Percentiles rank a stretch among this genome's conserved stretches.
Evolutionary conservation across 345 rosid species (phyloP).

Genomic region (Populus deltoides): DNA sequence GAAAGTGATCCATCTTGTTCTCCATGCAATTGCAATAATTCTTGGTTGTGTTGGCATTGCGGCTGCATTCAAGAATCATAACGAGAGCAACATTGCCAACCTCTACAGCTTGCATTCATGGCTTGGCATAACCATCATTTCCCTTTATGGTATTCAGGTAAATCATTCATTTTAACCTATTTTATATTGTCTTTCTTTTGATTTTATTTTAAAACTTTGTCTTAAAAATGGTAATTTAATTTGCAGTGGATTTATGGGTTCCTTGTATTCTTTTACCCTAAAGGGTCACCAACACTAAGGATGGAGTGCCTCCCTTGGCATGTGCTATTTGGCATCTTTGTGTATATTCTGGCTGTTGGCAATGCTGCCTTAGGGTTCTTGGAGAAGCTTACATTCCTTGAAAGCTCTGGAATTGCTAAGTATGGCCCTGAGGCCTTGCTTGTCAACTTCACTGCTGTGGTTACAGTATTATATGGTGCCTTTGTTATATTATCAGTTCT

Average conservation of each 20-base stretch:
- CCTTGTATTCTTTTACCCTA: slow-evolving; percentile 70
- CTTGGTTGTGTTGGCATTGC: slow-evolving; percentile 73
- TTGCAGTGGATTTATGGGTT: slow-evolving; percentile 81
- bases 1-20: slow-evolving; percentile 72
- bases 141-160: slow-evolving; percentile 89
- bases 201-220: neutral
- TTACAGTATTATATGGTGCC: slow-evolving; percentile 61
- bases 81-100: slow-evolving; percentile 68
- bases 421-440: slow-evolving; percentile 81
- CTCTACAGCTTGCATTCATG: slow-evolving; percentile 97
- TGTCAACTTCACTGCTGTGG: slow-evolving; percentile 80
- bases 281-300: slow-evolving; percentile 49
- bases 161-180: neutral
- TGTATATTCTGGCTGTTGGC: slow-evolving; percentile 52
- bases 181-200: neutral
- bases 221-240: neutral
- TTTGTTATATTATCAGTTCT: slow-evolving; percentile 59
- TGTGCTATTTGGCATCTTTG: slow-evolving; percentile 56
- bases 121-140: slow-evolving; percentile 76
- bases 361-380: slow-evolving; percentile 70
- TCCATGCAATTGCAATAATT: slow-evolving; percentile 76
- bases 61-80: slow-evolving; percentile 86
- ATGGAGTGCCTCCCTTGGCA: slow-evolving; percentile 70
- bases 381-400: slow-evolving; percentile 90
- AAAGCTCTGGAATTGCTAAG: slow-evolving; percentile 66